Evolutionary conservation across 1,284 basidiomycete genomes (phyloP).

Genomic region (Pyrrhoderma lamaoense): DNA sequence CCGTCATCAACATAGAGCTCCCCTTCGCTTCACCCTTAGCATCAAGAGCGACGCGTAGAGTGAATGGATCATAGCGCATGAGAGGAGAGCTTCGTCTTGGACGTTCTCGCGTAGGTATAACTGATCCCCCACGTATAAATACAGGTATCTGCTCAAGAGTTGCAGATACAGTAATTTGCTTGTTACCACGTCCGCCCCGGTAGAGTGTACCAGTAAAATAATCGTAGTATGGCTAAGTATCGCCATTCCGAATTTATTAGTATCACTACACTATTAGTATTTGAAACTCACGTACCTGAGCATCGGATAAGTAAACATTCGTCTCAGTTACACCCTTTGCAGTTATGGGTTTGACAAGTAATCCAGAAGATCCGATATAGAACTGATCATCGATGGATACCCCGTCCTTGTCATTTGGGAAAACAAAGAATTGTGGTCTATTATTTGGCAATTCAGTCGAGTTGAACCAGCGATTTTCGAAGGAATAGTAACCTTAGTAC

Average conservation of each 20-base stretch:
- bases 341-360: slow-evolving; percentile 91
- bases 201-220: slow-evolving; percentile 73
- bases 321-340: slow-evolving; percentile 64
- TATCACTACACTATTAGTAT: not conserved
- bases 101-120: slow-evolving; percentile 82
- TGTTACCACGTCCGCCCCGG: slow-evolving; percentile 46
- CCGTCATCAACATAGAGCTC: slow-evolving; percentile 97
- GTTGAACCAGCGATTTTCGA: not conserved
- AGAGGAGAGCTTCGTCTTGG: slow-evolving; percentile 80
- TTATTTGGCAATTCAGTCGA: not conserved
- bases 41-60: slow-evolving; percentile 78
- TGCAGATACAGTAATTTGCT: slow-evolving; percentile 67
- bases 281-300: slow-evolving; percentile 47
- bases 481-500: slow-evolving; percentile 57
- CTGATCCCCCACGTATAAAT: slow-evolving; percentile 87
- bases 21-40: slow-evolving; percentile 63
- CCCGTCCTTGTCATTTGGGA: slow-evolving; percentile 82
- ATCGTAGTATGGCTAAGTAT: slow-evolving; percentile 84
- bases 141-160: slow-evolving; percentile 79
- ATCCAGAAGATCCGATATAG: slow-evolving; percentile 82
- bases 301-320: slow-evolving; percentile 82
- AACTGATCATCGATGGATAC: slow-evolving; percentile 93
- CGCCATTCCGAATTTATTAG: no score
- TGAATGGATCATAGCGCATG: slow-evolving; percentile 92
- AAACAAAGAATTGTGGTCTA: slow-evolving; percentile 90